Evolutionary conservation across 768 basidiomycete genomes (phyloP), one percentile per base, ranked within the genome.

Genomic region (Butyriboletus loyo): DNA sequence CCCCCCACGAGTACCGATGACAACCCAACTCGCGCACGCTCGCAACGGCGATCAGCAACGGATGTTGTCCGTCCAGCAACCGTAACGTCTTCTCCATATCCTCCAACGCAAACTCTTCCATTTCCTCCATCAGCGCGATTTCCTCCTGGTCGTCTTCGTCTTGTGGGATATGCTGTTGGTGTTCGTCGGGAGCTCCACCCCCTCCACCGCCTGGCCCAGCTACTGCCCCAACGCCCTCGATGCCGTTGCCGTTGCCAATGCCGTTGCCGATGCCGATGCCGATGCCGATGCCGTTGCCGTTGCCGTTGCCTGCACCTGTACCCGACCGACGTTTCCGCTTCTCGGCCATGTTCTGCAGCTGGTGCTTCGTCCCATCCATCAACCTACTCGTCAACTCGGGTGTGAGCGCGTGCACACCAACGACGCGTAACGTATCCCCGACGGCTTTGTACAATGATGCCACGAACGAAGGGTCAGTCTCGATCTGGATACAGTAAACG

Each of bases 51-150:
- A 90, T 75, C 46, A 89, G 63, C 53, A 91, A 60, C n/a, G 80
- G 75, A 67, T 89, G 85, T 41, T 77, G 77, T 24, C 68, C 56
- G 57, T 89, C 85, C 50, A 91, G 72, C 54, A 73, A 56, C 38
- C 60, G 55, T 48, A 89, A 61, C 69, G 86, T 74, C 75, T 81
- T 85, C 40, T 71, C 77, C 83, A 91, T 89, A 65, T 90, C 89
- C 65, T 90, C 88, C 57, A 90, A 65, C 58, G 83, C 86, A 62
- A 86, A 89, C 50, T 88, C 88, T 66, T 90, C 89, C 71, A 91
- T 84, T 74, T 92, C 89, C 66, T 92, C 88, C 35, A 88, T 63
- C 48, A 90, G 65, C 65, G 79, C 80, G 58, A 89, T 69, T 56
- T 91, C 88, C 55, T 90, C 87, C 52, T 73, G 72, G 46, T 89